Percentiles rank a stretch among this genome's conserved stretches.
phyloP scores from a whole-genome alignment of 345 rosid genomes.

The Ricinus communis region DNA sequence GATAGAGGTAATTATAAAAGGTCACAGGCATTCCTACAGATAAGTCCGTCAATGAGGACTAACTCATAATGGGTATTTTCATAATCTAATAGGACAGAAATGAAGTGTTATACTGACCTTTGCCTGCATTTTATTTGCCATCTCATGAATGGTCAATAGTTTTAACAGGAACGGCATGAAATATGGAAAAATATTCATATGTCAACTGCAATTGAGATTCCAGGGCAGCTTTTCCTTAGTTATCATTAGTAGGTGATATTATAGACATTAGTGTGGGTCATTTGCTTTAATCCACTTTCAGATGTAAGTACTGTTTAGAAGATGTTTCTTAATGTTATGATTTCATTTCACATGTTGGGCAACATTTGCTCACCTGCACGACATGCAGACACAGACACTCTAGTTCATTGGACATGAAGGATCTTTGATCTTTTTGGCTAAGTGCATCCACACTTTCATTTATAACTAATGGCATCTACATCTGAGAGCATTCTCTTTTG shows the following conservation, averaged over 20 bases:
- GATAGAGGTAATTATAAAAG: conserved; percentile 22
- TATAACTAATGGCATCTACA: not conserved
- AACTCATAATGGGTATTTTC: not conserved
- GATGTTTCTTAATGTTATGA: not conserved
- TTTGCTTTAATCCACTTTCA: not conserved
- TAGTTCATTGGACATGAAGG: not conserved
- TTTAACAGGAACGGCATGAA: not conserved
- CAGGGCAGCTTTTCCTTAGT: not conserved
- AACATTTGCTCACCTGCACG: not conserved
- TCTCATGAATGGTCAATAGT: not conserved
- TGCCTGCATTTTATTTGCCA: not conserved
- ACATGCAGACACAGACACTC: too few relatives aligned
- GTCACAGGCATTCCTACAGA: not conserved
- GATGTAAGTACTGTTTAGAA: not conserved
- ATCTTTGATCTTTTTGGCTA: not conserved
- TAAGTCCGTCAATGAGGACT: not conserved
- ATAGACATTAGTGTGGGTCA: not conserved
- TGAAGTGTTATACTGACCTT: not conserved
- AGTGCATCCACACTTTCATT: not conserved
- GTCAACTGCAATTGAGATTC: not conserved
- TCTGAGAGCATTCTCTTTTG: not conserved
- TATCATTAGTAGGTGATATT: not conserved
- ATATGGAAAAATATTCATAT: not conserved
- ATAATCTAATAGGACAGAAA: not conserved
- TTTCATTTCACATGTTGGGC: not conserved